Base-by-base conservation (phyloP, 2,329 filamentous ascomycete genomes). In the Alternaria gansuensis region DNA sequence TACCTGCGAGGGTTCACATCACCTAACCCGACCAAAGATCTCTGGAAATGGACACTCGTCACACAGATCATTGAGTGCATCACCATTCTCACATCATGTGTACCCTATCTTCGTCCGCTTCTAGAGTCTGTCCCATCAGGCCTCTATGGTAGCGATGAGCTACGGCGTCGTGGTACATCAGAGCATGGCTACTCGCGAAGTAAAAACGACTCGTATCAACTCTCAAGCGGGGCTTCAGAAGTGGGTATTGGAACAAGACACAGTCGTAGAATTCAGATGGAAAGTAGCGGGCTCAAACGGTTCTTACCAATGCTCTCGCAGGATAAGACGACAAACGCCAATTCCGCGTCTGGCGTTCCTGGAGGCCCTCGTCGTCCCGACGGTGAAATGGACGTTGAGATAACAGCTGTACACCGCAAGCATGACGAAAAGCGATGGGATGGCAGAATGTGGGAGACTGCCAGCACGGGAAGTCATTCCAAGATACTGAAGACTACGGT, bases 401-500 rank as follows among this genome's bases (percentile, higher is more conserved):
- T 76, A 10, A 69, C 67, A 10, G 72, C 72, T 7, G 41, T 65
- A 11, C 61, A 55, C 23, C 57, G 64, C 17, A 60, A 44, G 4
- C n/a, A 53, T 1, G 59, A 69, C 0, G 52, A 50, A 21, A 55
- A 36, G 23, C 43, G 28, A 4, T 55, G 53, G 53, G 45, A 59
- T 21, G 65, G 71, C 13, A 70, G 57, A 48, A 72, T 63, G 50
- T 76, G 73, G 73, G 73, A 77, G 39, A 70, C 67, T 1, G 70
- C 71, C 39, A 77, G 73, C 52, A 75, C 64, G 17, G 73, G 69
- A 1, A 75, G 69, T 43, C 68, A 72, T 50, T 68, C 73, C 2
- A 75, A 74, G 58, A 77, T 77, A 29, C 49, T 77, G 58, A 77
- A 75, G 59, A 77, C 74, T 4, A 77, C 73, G 4, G 73, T 74